A percentile compares a stretch with the other conserved stretches of the same genome.
Conservation (phyloP, 2,329 filamentous ascomycete species). For the Talaromyces sp. region DNA sequence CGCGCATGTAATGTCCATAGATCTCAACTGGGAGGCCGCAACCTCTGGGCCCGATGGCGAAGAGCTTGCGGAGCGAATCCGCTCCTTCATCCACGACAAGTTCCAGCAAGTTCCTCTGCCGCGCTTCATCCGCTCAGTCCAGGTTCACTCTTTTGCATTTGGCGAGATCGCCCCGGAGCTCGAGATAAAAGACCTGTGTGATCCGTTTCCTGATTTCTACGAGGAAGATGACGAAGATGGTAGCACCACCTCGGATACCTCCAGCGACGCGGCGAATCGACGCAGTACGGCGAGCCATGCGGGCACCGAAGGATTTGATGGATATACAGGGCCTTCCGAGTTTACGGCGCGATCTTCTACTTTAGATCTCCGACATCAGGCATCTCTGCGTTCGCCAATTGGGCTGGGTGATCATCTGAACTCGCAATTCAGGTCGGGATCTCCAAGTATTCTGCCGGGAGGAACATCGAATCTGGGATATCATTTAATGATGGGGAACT, state of each 20-base stretch:
- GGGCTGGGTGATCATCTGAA: conserved; percentile 34
- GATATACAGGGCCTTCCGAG: conserved; percentile 23
- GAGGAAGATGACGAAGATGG: conserved; percentile 58
- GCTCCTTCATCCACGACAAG: conserved; percentile 88
- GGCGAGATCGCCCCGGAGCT: conserved; percentile 76
- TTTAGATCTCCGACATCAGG: conserved; percentile 26
- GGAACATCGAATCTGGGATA: conserved; percentile 47
- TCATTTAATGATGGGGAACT: conserved; percentile 42
- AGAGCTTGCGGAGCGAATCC: conserved; percentile 77
- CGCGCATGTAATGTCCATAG: conserved; percentile 74
- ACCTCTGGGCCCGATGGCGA: conserved; percentile 84
- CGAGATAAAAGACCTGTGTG: conserved; percentile 93
- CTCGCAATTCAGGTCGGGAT: conserved; percentile 38
- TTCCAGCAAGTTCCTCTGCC: conserved; percentile 90
- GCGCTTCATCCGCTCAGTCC: conserved; percentile 93
- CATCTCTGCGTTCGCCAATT: conserved; percentile 30
- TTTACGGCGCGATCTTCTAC: conserved; percentile 20
- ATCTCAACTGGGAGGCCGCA: conserved; percentile 92
- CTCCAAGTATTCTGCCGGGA: conserved; percentile 41
- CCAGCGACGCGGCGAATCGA: conserved; percentile 18
- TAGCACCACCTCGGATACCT: conserved; percentile 36
- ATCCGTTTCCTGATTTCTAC: conserved; percentile 94
- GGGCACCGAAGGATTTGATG: conserved; percentile 1
- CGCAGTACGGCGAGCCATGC: background rate
- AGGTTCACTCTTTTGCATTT: conserved; percentile 91